Conservation (phyloP, 176 grass and related monocot species). For the barley (Hordeum vulgare) region DNA sequence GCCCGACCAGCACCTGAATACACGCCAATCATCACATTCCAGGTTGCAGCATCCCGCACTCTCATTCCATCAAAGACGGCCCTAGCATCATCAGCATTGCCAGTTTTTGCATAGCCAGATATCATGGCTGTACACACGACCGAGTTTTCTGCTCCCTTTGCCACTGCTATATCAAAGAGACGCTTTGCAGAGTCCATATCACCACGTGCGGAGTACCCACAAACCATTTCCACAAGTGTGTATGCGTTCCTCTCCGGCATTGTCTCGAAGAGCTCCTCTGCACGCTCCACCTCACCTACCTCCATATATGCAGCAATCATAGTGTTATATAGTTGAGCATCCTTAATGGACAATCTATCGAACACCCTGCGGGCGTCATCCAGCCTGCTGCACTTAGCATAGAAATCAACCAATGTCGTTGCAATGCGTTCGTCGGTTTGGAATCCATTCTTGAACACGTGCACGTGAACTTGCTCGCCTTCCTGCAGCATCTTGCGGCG, state of each 20-base stretch:
- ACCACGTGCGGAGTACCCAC: constrained; percentile 4
- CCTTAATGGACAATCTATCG: constrained; percentile 9
- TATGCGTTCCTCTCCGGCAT: constrained; percentile 31
- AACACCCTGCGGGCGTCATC: constrained; percentile 21
- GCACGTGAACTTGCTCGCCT: constrained; percentile 28
- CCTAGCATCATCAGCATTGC: constrained; percentile 24
- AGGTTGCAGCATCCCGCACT: constrained; percentile 32
- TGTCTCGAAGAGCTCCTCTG: constrained; percentile 9
- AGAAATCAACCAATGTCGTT: constrained; percentile 30
- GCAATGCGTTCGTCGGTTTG: constrained; percentile 27
- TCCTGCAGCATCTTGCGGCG: constrained; percentile 15
- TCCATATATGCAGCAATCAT: constrained; percentile 23
- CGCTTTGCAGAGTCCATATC: constrained; percentile 20
- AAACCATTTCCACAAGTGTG: constrained; percentile 23
- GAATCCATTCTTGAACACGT: constrained; percentile 33
- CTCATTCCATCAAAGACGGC: constrained; percentile 28
- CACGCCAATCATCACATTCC: constrained; percentile 46
- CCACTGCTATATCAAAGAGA: constrained; percentile 10
- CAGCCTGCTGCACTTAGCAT: constrained; percentile 23
- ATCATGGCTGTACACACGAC: constrained; percentile 38
- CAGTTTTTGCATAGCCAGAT: constrained; percentile 23
- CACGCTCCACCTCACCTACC: constrained; percentile 12
- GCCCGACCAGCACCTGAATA: constrained; percentile 17
- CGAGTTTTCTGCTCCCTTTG: constrained; percentile 8
- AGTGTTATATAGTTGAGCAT: constrained; percentile 40